Evolutionary conservation across 305 asterid species (phyloP).

Genomic region (Solanum hybrid): DNA sequence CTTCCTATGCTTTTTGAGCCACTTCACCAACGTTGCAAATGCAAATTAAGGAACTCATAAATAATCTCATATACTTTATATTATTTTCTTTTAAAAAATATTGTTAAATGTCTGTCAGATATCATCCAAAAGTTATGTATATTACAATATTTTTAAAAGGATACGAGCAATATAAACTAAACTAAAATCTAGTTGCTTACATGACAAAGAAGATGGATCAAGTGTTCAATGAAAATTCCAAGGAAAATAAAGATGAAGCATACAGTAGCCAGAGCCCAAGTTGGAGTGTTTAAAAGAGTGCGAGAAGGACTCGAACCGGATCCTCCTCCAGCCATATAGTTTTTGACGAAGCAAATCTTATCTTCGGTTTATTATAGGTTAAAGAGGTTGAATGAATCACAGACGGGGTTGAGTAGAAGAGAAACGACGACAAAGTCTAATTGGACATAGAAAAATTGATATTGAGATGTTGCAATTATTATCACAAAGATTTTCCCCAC

Average conservation of each 20-base stretch:
- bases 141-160: background rate
- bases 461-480: background rate
- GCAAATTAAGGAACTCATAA: background rate
- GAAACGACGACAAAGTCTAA: background rate
- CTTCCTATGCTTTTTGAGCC: conserved; percentile 55
- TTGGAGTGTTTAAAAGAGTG: too few relatives aligned
- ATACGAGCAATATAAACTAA: background rate
- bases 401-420: background rate
- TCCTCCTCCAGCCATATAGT: too few relatives aligned
- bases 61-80: background rate
- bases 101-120: background rate
- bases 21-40: conserved; percentile 19
- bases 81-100: background rate
- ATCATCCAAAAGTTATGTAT: background rate
- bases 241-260: too few relatives aligned
- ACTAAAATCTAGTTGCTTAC: conserved; percentile 17
- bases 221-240: too few relatives aligned
- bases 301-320: too few relatives aligned
- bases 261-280: too few relatives aligned
- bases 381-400: background rate
- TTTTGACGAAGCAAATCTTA: background rate
- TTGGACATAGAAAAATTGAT: background rate
- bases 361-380: background rate
- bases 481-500: background rate
- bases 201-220: too few relatives aligned